Conservation (phyloP, 1,139 yeast species). For the Arxiozyma bovina region DNA sequence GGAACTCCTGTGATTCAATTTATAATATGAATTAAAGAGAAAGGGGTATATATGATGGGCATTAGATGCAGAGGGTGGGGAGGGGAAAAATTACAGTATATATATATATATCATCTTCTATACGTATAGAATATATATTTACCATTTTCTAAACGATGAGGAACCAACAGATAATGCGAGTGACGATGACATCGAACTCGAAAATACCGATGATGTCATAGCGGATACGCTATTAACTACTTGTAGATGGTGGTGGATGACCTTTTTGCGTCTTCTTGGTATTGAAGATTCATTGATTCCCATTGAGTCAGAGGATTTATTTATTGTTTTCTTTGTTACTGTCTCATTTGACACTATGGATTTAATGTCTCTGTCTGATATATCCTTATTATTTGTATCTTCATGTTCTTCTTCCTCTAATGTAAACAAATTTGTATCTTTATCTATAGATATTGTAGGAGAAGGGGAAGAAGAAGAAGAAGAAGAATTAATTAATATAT, state of each 20-base stretch:
- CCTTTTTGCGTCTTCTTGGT: conserved; percentile 2
- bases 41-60: too few relatives aligned
- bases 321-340: neutral
- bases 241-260: conserved; percentile 7
- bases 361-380: neutral
- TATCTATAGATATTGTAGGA: neutral
- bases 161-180: conserved; percentile 7
- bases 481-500: neutral
- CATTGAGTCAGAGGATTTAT: neutral
- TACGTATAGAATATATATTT: neutral
- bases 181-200: conserved; percentile 5
- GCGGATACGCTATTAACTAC: conserved; percentile 4
- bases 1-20: too few relatives aligned
- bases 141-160: conserved; percentile 6
- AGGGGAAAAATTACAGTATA: neutral
- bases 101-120: too few relatives aligned
- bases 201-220: neutral
- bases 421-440: conserved; percentile 4
- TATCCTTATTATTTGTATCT: neutral
- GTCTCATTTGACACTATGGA: neutral
- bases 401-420: conserved; percentile 5
- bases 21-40: too few relatives aligned
- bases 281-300: neutral
- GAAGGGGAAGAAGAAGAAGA: neutral
- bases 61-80: neutral